These are phyloP conservation scores for Anisogramma anomala DNA, from an alignment of 2,329 filamentous ascomycete species.

Conservation along the genomic window DNA sequence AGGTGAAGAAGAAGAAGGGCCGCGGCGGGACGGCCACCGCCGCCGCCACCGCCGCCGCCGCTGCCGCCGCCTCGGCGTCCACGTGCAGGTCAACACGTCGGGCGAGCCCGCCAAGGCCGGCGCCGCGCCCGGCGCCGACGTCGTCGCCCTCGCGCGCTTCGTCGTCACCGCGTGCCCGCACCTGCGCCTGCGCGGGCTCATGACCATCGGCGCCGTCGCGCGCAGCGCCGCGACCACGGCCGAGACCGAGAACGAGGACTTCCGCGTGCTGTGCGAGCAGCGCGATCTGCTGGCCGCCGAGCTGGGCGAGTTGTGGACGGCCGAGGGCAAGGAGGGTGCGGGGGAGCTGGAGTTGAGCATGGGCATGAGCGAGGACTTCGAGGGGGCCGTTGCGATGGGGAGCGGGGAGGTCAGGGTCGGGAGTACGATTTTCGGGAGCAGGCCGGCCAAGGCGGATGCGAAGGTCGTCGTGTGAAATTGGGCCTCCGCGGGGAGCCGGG, in stretches of 20 bases:
- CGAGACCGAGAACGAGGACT: conserved; percentile 87
- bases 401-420: conserved; percentile 86
- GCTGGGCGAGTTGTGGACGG: conserved; percentile 35
- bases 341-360: conserved; percentile 81
- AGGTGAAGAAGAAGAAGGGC: no score
- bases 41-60: no score
- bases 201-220: conserved; percentile 96
- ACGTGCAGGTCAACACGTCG: conserved; percentile 92
- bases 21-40: no score
- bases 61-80: no score
- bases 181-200: conserved; percentile 67
- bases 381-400: conserved; percentile 71
- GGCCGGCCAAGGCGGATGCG: conserved; percentile 69
- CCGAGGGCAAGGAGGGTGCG: no score
- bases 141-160: conserved; percentile 54
- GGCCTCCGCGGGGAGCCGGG: no score
- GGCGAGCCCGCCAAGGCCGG: conserved; percentile 79
- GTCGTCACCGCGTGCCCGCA: conserved; percentile 57
- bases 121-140: conserved; percentile 53
- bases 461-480: conserved; percentile 49
- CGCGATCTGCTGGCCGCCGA: conserved; percentile 57
- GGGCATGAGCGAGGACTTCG: conserved; percentile 97
- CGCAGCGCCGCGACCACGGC: conserved; percentile 60
- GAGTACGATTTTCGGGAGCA: conserved; percentile 82
- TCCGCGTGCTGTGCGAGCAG: conserved; percentile 55